Evolutionary conservation across 441 rosid species (phyloP), one percentile per base, ranked within the genome.

Genomic region (Adansonia madagascariensis): DNA sequence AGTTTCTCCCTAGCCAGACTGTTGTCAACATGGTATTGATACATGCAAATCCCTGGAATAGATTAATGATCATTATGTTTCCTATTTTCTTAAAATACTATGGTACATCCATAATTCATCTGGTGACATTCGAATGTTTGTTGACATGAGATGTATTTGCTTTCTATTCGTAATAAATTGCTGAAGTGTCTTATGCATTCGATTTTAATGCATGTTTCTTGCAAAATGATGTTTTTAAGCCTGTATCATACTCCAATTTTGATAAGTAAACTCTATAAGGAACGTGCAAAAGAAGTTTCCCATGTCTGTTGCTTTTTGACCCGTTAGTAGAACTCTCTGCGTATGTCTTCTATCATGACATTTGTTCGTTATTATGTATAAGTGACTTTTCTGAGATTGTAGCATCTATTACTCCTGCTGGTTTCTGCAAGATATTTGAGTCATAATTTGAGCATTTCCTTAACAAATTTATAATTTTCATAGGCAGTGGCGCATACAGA

Each of bases 1-100:
- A 96, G 91, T 96, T 94, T 81, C 93, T 96, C 80, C 87, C 96
- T 44, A 96, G 98, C 86, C 98, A 91, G 82, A 85, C 90, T 11
- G 97, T 94, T 80, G 94, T 92, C 41, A 85, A 91, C 84, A 89
- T 92, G 98, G 99, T 96, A 93, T 75, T 27, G 78, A n/a, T 52
- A 24, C 69, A 3, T 20, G 0, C 66, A 22, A 44, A 60, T 17
- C 77, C 12, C 12, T 60, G 56, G 55, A 68, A 11, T 68, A 4
- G 41, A 11, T 68, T 9, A 68, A 49, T 49, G 9, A 8, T 22
- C 43, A 8, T 50, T 6, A 14, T 24, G 12, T 49, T 8, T 49
- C 20, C 18, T 12, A 49, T 39, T 53, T 55, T 31, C 15, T 72
- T 71, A 17, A 17, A 35, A 31, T 53, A 31, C 47, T 71, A 18